Conservation (phyloP, 306 rosid genomes). For the Vigna nakashimae region DNA sequence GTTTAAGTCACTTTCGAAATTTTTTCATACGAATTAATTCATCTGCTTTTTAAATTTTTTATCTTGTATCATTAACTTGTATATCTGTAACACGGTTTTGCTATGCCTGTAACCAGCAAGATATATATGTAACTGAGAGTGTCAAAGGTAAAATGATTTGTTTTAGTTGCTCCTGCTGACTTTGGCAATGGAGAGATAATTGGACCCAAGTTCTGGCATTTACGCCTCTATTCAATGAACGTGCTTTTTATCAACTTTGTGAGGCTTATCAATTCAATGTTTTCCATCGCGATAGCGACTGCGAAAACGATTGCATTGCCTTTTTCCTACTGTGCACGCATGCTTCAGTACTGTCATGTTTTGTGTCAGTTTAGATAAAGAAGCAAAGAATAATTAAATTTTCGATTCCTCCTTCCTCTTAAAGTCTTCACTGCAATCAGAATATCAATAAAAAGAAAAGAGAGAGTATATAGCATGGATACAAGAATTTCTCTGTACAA, state of each 20-base stretch:
- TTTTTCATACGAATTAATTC: not conserved
- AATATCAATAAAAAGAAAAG: too few species aligned
- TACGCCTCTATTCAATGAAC: conserved; percentile 43
- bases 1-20: not conserved
- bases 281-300: conserved; percentile 20
- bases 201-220: conserved; percentile 4
- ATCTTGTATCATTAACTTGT: not conserved
- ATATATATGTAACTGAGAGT: conserved; percentile 15
- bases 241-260: conserved; percentile 32
- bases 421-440: too few species aligned
- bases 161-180: conserved; percentile 11
- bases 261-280: conserved; percentile 30
- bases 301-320: conserved; percentile 38
- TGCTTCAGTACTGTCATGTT: conserved; percentile 1
- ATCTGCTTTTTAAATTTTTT: not conserved
- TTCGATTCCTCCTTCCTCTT: too few species aligned
- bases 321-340: conserved; percentile 30
- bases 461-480: too few species aligned
- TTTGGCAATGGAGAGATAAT: conserved; percentile 12
- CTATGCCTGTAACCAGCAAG: not conserved
- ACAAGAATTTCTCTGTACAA: too few species aligned
- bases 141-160: conserved; percentile 26
- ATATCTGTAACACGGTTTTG: conserved; percentile 8
- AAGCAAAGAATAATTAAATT: not conserved
- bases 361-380: conserved; percentile 21